These are phyloP conservation scores for Pythium phragmiticola DNA, from an alignment of 352 stramenopile species.

Conservation along the genomic window DNA sequence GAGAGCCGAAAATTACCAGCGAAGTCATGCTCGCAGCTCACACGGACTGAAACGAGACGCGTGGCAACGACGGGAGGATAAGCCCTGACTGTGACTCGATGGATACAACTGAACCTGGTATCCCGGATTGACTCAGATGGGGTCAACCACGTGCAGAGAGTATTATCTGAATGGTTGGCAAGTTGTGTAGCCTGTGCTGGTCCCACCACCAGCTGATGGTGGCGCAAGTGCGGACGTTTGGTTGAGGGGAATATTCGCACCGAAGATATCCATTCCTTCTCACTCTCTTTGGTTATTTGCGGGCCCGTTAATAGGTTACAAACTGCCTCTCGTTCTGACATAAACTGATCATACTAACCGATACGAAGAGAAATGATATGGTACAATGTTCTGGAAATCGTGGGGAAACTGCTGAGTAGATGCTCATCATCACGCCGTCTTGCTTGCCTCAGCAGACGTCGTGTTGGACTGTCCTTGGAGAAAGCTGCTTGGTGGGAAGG, in stretches of 20 bases:
- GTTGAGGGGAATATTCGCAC: constrained; percentile 7
- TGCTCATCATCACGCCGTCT: constrained; percentile 46
- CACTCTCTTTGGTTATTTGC: neutral
- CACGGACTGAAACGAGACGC: neutral
- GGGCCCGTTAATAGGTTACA: constrained; percentile 28
- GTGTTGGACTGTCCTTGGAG: constrained; percentile 33
- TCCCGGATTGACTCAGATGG: neutral
- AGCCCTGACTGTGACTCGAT: constrained; percentile 1
- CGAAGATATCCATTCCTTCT: constrained; percentile 17
- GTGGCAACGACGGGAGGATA: neutral
- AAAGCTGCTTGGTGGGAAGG: constrained; percentile 51
- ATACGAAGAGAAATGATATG: constrained; percentile 28
- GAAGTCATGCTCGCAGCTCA: neutral
- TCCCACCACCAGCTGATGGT: constrained; percentile 16
- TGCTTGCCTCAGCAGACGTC: constrained; percentile 37
- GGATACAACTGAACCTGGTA: constrained; percentile 1
- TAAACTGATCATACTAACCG: constrained; percentile 15
- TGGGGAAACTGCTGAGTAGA: neutral
- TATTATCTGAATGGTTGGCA: constrained; percentile 5
- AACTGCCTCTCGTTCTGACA: constrained; percentile 25
- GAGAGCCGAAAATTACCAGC: neutral
- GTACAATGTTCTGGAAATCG: constrained; percentile 20
- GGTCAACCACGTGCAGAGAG: constrained; percentile 8
- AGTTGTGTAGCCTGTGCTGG: neutral
- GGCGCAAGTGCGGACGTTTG: constrained; percentile 14